A percentile compares a stretch with the other conserved stretches of the same genome.
These are phyloP conservation scores for Psidium guajava DNA, from an alignment of 345 rosid genomes.

Conservation along the genomic window DNA sequence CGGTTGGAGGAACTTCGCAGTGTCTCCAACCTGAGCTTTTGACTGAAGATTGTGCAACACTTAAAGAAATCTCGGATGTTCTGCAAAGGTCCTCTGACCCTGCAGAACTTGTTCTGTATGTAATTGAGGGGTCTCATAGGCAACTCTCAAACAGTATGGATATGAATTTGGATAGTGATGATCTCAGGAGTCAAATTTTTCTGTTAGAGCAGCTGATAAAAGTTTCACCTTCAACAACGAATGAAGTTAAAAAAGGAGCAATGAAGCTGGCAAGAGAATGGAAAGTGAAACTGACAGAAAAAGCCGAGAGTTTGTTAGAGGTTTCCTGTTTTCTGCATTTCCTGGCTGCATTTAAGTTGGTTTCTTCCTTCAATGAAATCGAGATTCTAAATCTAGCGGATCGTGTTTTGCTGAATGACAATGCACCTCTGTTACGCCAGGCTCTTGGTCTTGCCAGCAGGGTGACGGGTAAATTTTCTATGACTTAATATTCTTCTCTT, in stretches of 20 bases:
- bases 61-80: slow-evolving; percentile 7
- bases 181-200: slow-evolving; percentile 20
- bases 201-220: slow-evolving; percentile 32
- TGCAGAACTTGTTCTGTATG: slow-evolving; percentile 34
- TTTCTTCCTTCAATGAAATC: slow-evolving; percentile 10
- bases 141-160: slow-evolving; percentile 7
- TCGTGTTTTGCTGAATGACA: slow-evolving; percentile 5
- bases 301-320: slow-evolving; percentile 15
- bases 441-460: slow-evolving; percentile 13
- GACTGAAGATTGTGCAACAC: slow-evolving; percentile 11
- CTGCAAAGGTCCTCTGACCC: slow-evolving; percentile 30
- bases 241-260: slow-evolving; percentile 20
- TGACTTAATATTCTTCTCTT: neutral
- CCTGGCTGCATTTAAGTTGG: slow-evolving; percentile 27
- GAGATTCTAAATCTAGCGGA: slow-evolving; percentile 17
- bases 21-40: neutral
- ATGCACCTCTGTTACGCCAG: slow-evolving; percentile 7
- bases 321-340: slow-evolving; percentile 24
- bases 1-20: slow-evolving; percentile 2
- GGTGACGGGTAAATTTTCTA: neutral
- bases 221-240: slow-evolving; percentile 10
- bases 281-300: slow-evolving; percentile 16
- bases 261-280: slow-evolving; percentile 20
- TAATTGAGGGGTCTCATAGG: slow-evolving; percentile 23
- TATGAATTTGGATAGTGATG: slow-evolving; percentile 6